These are phyloP conservation scores for Stellera chamaejasme DNA, from an alignment of 345 rosid genomes.

Conservation along the genomic window DNA sequence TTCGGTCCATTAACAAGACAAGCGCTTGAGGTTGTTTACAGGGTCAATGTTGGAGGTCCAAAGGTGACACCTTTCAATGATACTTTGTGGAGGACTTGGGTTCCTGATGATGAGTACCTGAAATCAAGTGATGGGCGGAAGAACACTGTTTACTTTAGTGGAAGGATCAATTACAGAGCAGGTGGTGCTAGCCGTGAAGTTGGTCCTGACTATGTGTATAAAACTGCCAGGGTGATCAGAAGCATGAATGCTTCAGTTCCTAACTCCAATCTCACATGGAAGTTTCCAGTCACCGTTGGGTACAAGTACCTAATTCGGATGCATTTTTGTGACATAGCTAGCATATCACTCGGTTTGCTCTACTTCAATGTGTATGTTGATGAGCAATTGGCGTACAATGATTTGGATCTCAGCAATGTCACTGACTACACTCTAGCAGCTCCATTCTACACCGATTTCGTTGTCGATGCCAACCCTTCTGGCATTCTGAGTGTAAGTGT, in stretches of 20 bases:
- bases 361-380: conserved; percentile 63
- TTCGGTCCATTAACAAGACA: conserved; percentile 45
- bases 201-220: conserved; percentile 68
- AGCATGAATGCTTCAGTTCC: conserved; percentile 43
- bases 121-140: conserved; percentile 35
- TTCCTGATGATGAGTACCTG: conserved; percentile 66
- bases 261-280: conserved; percentile 59
- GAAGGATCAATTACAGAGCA: conserved; percentile 46
- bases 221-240: conserved; percentile 50
- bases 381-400: conserved; percentile 44
- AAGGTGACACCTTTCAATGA: conserved; percentile 89
- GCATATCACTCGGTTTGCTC: conserved; percentile 50
- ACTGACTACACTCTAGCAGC: conserved; percentile 41
- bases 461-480: conserved; percentile 30
- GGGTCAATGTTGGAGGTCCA: conserved; percentile 78
- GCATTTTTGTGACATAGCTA: conserved; percentile 88
- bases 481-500: conserved; percentile 44
- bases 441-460: conserved; percentile 61
- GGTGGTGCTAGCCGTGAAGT: conserved; percentile 77
- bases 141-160: conserved; percentile 31
- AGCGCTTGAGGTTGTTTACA: conserved; percentile 46
- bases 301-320: conserved; percentile 58
- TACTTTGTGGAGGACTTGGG: conserved; percentile 84
- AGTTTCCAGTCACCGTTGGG: conserved; percentile 43
- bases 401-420: conserved; percentile 41